Percentiles rank a stretch among this genome's conserved stretches.
These are phyloP conservation scores for Puccinia coronata DNA, from an alignment of 1,284 basidiomycete species.

Conservation along the genomic window DNA sequence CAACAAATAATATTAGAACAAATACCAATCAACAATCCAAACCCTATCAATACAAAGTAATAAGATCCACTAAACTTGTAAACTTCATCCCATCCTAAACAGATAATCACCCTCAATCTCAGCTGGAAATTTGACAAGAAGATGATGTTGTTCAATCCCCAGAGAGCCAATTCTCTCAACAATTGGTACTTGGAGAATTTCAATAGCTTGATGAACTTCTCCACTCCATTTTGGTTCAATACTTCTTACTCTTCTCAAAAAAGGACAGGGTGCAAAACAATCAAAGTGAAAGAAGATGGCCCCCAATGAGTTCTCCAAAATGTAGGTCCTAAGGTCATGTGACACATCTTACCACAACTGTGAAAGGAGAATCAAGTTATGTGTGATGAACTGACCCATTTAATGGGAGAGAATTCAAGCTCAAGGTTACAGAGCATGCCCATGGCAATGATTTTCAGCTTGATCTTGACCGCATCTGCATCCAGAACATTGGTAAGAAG, in stretches of 20 bases:
- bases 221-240: constrained; percentile 38
- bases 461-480: constrained; percentile 65
- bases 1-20: too few species aligned
- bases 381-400: constrained; percentile 59
- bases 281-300: too few species aligned
- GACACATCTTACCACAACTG: too few species aligned
- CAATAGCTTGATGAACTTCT: constrained; percentile 41
- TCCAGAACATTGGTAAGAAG: constrained; percentile 45
- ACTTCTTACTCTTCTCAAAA: constrained; percentile 11
- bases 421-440: constrained; percentile 80
- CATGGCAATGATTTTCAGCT: constrained; percentile 73
- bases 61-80: constrained; percentile 43
- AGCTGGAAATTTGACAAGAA: constrained; percentile 51
- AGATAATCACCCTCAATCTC: constrained; percentile 51
- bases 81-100: constrained; percentile 53
- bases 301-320: too few species aligned
- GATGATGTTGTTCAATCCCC: constrained; percentile 52
- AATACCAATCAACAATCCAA: too few species aligned
- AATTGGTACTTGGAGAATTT: constrained; percentile 48
- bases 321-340: too few species aligned
- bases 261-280: neutral
- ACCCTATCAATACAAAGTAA: neutral
- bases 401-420: constrained; percentile 79
- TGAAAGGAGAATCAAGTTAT: too few species aligned
- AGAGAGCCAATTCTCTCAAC: constrained; percentile 50